phyloP scores from a whole-genome alignment of 768 basidiomycete genomes.

The Lentinus tigrinus region DNA sequence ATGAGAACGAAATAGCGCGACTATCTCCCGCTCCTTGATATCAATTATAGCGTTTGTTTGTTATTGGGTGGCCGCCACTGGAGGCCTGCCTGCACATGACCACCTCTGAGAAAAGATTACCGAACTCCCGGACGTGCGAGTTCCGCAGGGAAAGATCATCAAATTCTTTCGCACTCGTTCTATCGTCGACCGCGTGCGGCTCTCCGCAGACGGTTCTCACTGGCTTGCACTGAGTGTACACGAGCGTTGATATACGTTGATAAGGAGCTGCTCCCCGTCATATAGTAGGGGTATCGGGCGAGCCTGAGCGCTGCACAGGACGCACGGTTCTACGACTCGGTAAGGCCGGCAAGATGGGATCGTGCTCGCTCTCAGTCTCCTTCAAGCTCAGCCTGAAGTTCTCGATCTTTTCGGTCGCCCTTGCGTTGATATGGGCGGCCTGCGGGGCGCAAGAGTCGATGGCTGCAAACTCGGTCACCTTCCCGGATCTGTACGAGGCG shows the following conservation, averaged over 20 bases:
- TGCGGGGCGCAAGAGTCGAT: neutral
- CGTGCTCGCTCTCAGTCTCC: too few relatives aligned
- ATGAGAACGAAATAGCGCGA: neutral
- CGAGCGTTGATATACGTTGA: too few relatives aligned
- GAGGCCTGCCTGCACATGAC: neutral
- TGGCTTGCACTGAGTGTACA: too few relatives aligned
- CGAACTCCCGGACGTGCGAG: neutral
- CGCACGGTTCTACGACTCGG: neutral
- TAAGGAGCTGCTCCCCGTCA: too few relatives aligned
- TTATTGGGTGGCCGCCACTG: neutral
- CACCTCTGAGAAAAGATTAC: neutral
- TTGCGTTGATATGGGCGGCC: neutral
- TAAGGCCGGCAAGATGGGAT: neutral
- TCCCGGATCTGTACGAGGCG: slow-evolving; percentile 62
- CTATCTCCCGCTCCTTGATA: slow-evolving; percentile 8
- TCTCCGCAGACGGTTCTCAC: too few relatives aligned
- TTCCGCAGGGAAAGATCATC: neutral
- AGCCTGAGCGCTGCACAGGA: neutral
- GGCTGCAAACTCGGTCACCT: neutral
- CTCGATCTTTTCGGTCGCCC: neutral
- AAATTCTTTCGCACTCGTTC: slow-evolving; percentile 36
- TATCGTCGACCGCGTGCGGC: slow-evolving; percentile 58
- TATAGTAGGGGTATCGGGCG: slow-evolving; percentile 34
- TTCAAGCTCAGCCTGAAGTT: neutral
- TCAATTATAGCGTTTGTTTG: slow-evolving; percentile 2